Evolutionary conservation across 192 early-diverging fungal genomes (phyloP), one percentile per base, ranked within the genome.

Genomic region (Coemansia sp.): DNA sequence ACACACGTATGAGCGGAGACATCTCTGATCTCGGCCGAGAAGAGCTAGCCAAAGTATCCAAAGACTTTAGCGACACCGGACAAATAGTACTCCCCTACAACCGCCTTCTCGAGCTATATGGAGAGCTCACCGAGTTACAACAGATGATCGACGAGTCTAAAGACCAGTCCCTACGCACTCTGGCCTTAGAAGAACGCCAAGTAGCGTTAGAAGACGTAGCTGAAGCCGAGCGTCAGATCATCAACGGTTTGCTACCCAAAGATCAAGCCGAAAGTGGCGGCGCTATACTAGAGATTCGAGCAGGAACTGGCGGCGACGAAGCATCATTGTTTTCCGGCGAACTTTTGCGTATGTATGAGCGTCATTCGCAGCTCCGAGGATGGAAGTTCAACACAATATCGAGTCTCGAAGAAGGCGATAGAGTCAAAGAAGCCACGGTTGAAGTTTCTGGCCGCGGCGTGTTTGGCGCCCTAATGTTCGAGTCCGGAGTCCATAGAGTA

Each of bases 401-500:
- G 6, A 76, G 76, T 42, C 59, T 49, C 42, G 59, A 64, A 4
- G 77, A 80, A 1, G 78, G 77, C 21, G 76, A 72, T 30, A 59
- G 33, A 32, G 63, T 87, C 35, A 76, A 90, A 79, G 92, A 90
- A 62, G 87, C 84, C 2, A 85, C 88, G 3, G 85, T 88, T 30
- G 85, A 87, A 58, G 86, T 94, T 32, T 76, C 88, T 2, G 92
- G 92, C 32, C 75, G 78, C 38, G 85, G 85, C 50, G 92, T 92
- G 50, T 93, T 94, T 75, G 89, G 91, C 37, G 70, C 82, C 35
- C 74, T 94, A 57, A 91, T 89, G 84, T 92, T 89, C 69, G 93
- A 94, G 81, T 89, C 91, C 2, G 93, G 93, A 13, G 91, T 92
- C 17, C 93, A 94, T 47, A 76, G 93, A n/a, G 93, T 93, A 4